Conservation (phyloP, 768 basidiomycete genomes). For the Russula earlei region DNA sequence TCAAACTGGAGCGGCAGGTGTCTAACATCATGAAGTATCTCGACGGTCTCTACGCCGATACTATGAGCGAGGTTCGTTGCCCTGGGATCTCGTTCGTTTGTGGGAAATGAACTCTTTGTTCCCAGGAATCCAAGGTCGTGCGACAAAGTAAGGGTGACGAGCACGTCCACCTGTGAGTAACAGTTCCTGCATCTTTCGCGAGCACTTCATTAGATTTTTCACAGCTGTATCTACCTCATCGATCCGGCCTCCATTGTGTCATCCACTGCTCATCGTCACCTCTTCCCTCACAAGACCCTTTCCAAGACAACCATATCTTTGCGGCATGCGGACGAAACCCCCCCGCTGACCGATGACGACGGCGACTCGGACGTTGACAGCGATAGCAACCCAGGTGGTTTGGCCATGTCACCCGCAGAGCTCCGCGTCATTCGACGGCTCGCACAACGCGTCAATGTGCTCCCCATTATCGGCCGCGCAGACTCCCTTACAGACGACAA, state of each 20-base stretch:
- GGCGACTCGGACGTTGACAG: constrained; percentile 43
- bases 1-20: constrained; percentile 74
- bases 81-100: neutral
- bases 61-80: constrained; percentile 67
- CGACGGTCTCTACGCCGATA: constrained; percentile 74
- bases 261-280: constrained; percentile 40
- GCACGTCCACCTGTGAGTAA: constrained; percentile 75
- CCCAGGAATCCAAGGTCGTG: constrained; percentile 79
- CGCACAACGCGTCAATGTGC: constrained; percentile 63
- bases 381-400: constrained; percentile 38
- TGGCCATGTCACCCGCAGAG: constrained; percentile 70
- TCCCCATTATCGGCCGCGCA: constrained; percentile 71
- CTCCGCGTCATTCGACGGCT: constrained; percentile 72
- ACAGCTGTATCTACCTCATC: constrained; percentile 77
- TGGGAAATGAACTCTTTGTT: neutral
- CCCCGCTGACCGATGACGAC: constrained; percentile 29
- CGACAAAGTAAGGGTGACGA: constrained; percentile 83
- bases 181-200: neutral
- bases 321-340: constrained; percentile 43
- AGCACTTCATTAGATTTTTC: neutral
- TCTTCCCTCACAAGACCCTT: constrained; percentile 43
- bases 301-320: constrained; percentile 60
- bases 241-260: constrained; percentile 67
- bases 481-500: constrained; percentile 80
- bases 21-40: constrained; percentile 65